Conservation (phyloP, 495 filamentous ascomycete genomes). For the Collariella sp. region DNA sequence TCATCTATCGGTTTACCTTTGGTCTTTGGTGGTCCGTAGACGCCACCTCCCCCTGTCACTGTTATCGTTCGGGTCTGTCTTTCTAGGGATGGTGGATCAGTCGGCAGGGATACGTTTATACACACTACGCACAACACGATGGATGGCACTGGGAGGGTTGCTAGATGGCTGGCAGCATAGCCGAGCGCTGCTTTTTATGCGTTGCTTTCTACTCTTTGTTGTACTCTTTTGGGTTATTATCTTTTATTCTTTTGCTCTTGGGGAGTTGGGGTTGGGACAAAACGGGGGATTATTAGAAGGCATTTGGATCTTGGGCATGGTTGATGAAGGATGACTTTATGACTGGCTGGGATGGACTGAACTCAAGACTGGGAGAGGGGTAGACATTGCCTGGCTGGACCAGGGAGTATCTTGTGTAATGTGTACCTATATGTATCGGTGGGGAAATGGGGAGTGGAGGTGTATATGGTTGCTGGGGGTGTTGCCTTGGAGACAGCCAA, state of each 20-base stretch:
- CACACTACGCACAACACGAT: neutral
- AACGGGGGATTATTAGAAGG: neutral
- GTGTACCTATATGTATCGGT: too few species aligned
- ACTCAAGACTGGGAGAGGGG: too few species aligned
- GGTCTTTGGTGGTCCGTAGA: neutral
- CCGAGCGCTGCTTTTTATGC: too few species aligned
- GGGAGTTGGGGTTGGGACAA: neutral
- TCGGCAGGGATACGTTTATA: conserved; percentile 10
- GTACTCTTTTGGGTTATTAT: neutral
- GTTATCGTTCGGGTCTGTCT: neutral
- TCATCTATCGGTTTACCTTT: conserved; percentile 9
- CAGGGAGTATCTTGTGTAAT: too few species aligned
- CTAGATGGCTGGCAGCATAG: too few species aligned
- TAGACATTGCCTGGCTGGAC: too few species aligned
- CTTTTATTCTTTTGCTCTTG: conserved; percentile 10
- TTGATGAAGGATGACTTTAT: too few species aligned
- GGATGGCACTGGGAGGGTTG: too few species aligned
- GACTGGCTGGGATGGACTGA: too few species aligned
- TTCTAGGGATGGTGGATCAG: neutral
- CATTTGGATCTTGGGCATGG: neutral
- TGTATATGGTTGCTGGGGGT: too few species aligned
- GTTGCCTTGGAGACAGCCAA: too few species aligned
- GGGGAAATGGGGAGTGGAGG: too few species aligned
- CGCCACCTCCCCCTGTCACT: conserved; percentile 1
- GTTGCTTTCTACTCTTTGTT: neutral